Percentiles rank a stretch among this genome's conserved stretches.
Evolutionary conservation across 2,329 filamentous ascomycete genomes (phyloP).

Genomic region (Fusarium sp.): DNA sequence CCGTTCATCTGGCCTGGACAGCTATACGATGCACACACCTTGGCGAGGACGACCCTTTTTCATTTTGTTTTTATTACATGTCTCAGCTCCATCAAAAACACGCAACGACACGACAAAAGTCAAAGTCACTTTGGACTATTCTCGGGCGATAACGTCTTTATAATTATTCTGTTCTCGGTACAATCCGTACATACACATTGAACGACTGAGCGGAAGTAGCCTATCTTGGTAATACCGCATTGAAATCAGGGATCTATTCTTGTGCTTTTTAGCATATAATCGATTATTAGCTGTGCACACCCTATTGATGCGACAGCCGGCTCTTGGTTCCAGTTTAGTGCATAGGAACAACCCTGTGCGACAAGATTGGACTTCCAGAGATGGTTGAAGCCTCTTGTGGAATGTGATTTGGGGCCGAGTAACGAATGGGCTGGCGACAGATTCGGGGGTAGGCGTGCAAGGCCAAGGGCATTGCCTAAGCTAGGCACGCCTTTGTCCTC

Average conservation of each 20-base stretch:
- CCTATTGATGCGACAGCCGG: slow-evolving; percentile 16
- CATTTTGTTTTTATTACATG: slow-evolving; percentile 39
- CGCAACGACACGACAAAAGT: slow-evolving; percentile 44
- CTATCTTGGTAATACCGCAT: slow-evolving; percentile 60
- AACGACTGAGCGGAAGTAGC: slow-evolving; percentile 45
- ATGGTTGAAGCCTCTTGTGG: slow-evolving; percentile 13
- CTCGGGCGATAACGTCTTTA: slow-evolving; percentile 43
- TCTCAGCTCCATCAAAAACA: slow-evolving; percentile 38
- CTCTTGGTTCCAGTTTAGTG: slow-evolving; percentile 16
- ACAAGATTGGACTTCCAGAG: slow-evolving; percentile 8
- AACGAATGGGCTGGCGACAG: slow-evolving; percentile 23
- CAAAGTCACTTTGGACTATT: slow-evolving; percentile 48
- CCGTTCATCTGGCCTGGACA: slow-evolving; percentile 21
- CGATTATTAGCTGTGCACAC: slow-evolving; percentile 31
- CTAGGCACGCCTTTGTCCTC: slow-evolving; percentile 31
- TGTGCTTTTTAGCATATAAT: slow-evolving; percentile 47
- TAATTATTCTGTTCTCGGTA: slow-evolving; percentile 44
- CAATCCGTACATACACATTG: slow-evolving; percentile 50
- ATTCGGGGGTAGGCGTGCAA: slow-evolving; percentile 33
- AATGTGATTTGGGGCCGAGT: slow-evolving; percentile 7
- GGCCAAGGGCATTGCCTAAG: slow-evolving; percentile 28
- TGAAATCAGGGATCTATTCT: slow-evolving; percentile 48
- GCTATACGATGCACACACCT: slow-evolving; percentile 34
- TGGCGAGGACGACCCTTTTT: slow-evolving; percentile 35
- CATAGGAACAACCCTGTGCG: slow-evolving; percentile 10